A percentile compares a stretch with the other conserved stretches of the same genome.
Conservation (phyloP, 176 grass and related monocot genomes). For the Pontederia crassipes region DNA sequence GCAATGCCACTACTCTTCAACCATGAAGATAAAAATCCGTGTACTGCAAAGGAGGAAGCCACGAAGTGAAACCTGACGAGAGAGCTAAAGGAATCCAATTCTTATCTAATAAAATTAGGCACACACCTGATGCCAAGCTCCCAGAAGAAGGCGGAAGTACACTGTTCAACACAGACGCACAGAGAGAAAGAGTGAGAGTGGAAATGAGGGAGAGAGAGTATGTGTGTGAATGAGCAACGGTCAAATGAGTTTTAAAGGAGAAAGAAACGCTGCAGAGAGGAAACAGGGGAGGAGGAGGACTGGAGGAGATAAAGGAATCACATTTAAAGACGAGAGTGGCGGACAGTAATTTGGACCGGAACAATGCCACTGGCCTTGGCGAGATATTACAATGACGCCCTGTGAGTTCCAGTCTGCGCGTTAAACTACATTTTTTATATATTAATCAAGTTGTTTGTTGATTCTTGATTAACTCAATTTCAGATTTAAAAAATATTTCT, state of each 20-base stretch:
- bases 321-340: neutral
- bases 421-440: too few species aligned
- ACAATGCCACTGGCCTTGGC: neutral
- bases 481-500: too few species aligned
- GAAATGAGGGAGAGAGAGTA: conserved; percentile 19
- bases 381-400: neutral
- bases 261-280: conserved; percentile 10
- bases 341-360: neutral
- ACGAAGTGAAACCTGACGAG: neutral
- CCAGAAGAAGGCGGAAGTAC: conserved; percentile 5
- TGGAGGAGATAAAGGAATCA: neutral
- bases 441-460: too few species aligned
- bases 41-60: neutral
- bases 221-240: conserved; percentile 30
- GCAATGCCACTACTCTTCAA: too few species aligned
- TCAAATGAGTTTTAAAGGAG: conserved; percentile 41
- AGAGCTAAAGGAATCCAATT: conserved; percentile 14
- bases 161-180: conserved; percentile 20
- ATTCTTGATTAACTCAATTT: too few species aligned
- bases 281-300: conserved; percentile 1
- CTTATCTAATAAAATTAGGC: neutral
- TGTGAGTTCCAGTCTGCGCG: too few species aligned
- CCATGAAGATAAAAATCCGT: too few species aligned
- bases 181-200: conserved; percentile 1
- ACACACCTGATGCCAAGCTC: too few species aligned